Conservation (phyloP, 2,329 filamentous ascomycete species). For the Cryphonectria nitschkei region DNA sequence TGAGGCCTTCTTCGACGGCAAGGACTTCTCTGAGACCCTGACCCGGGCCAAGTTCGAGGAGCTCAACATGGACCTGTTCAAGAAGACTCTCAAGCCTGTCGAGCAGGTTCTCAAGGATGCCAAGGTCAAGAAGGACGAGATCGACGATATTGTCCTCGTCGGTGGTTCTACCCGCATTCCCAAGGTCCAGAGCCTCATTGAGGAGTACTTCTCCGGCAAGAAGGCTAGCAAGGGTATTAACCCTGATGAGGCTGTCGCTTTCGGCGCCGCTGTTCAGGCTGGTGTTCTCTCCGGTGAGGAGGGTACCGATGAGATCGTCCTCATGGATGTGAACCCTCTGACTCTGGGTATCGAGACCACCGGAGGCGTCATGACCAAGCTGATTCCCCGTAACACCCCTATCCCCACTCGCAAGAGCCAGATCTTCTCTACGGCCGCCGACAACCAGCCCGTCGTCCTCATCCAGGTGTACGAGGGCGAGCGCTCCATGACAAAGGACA, state of each 20-base stretch:
- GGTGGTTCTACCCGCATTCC: conserved; percentile 99
- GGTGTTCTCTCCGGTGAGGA: conserved; percentile 91
- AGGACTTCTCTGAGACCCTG: conserved; percentile 97
- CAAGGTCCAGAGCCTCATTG: conserved; percentile 92
- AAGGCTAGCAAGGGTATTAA: conserved; percentile 99
- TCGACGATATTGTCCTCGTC: conserved; percentile 96
- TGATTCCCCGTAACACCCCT: conserved; percentile 91
- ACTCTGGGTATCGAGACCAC: conserved; percentile 98
- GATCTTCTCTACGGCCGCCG: conserved; percentile 95
- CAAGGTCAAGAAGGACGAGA: conserved; percentile 93
- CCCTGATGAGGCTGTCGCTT: conserved; percentile 98
- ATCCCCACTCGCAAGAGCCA: conserved; percentile 97
- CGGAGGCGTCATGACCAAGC: conserved; percentile 95
- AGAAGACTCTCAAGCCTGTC: conserved; percentile 98
- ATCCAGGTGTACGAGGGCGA: conserved; percentile 97
- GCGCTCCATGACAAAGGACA: conserved; percentile 92
- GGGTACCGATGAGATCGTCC: conserved; percentile 78
- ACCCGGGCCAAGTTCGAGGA: conserved; percentile 99
- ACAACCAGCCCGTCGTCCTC: conserved; percentile 93
- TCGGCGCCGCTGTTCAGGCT: conserved; percentile 95
- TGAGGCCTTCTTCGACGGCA: conserved; percentile 93
- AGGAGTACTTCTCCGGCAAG: conserved; percentile 96
- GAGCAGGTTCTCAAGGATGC: conserved; percentile 98
- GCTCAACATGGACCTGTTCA: conserved; percentile 98
- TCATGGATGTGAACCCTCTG: conserved; percentile 96